These are phyloP conservation scores for Aureobasidium sp. DNA, from an alignment of 2,329 filamentous ascomycete species.

Conservation along the genomic window DNA sequence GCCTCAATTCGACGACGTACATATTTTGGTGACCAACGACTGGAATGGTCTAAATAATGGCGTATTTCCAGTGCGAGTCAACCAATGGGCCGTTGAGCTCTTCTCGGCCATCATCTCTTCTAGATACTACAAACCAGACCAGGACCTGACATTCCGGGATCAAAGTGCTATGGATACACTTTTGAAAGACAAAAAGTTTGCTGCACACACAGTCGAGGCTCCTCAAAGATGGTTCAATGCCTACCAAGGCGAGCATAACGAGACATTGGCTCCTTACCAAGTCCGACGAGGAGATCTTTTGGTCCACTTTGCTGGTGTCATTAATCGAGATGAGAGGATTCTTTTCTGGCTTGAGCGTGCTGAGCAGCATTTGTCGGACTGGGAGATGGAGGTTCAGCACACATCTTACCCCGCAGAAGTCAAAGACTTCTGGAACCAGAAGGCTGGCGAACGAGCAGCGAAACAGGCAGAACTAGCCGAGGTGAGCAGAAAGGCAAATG, in stretches of 20 bases:
- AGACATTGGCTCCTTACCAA: slow-evolving; percentile 29
- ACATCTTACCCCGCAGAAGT: slow-evolving; percentile 31
- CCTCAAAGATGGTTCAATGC: slow-evolving; percentile 40
- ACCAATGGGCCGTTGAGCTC: slow-evolving; percentile 32
- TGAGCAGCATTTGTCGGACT: slow-evolving; percentile 31
- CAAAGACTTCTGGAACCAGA: slow-evolving; percentile 28
- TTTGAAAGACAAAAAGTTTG: slow-evolving; percentile 22
- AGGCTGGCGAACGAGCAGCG: slow-evolving; percentile 12
- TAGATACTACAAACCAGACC: slow-evolving; percentile 31
- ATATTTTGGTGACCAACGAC: slow-evolving; percentile 33
- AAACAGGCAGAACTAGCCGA: slow-evolving; percentile 16
- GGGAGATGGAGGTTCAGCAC: slow-evolving; percentile 31
- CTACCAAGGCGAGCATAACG: slow-evolving; percentile 33
- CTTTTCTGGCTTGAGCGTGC: slow-evolving; percentile 31
- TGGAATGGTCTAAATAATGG: slow-evolving; percentile 37
- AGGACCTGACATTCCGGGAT: slow-evolving; percentile 31
- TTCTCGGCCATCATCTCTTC: slow-evolving; percentile 33
- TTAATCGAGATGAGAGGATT: slow-evolving; percentile 29
- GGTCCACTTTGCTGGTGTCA: slow-evolving; percentile 36
- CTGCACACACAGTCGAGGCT: not conserved
- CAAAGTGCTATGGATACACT: slow-evolving; percentile 34
- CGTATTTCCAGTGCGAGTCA: slow-evolving; percentile 35
- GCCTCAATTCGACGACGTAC: slow-evolving; percentile 27
- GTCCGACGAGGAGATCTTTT: slow-evolving; percentile 35
- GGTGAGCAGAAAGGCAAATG: slow-evolving; percentile 19